Conservation (phyloP, 2,329 filamentous ascomycete species). For the Diplodia intermedia region DNA sequence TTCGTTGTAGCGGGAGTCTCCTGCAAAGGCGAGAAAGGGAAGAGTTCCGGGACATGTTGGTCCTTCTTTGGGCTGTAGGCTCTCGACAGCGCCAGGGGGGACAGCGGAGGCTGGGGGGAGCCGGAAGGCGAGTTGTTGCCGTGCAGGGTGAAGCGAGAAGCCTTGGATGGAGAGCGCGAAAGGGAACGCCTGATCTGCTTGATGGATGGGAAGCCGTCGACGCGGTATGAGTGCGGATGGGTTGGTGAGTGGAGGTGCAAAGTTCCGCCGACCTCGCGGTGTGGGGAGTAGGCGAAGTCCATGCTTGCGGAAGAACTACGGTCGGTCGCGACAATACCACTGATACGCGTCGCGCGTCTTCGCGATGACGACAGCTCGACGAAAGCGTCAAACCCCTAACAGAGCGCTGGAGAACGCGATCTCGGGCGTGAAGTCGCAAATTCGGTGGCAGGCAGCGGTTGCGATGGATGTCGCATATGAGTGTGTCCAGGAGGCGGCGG, state of each 20-base stretch:
- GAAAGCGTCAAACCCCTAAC: constrained; percentile 24
- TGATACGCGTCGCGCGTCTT: constrained; percentile 31
- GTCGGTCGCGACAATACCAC: constrained; percentile 25
- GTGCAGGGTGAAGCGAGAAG: constrained; percentile 70
- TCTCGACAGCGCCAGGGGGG: constrained; percentile 53
- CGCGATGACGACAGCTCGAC: constrained; percentile 24
- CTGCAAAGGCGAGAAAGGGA: constrained; percentile 65
- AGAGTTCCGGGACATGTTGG: constrained; percentile 56
- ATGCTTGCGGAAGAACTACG: constrained; percentile 41
- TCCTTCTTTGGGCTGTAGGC: constrained; percentile 58
- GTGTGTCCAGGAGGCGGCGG: constrained; percentile 29
- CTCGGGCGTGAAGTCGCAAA: constrained; percentile 28
- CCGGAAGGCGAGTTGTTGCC: constrained; percentile 48
- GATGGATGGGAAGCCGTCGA: constrained; percentile 82
- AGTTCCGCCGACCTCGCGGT: constrained; percentile 69
- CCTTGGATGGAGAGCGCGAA: constrained; percentile 91
- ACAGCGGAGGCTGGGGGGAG: constrained; percentile 52
- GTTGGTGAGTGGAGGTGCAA: constrained; percentile 88
- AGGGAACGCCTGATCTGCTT: constrained; percentile 85
- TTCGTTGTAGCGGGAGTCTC: constrained; percentile 66
- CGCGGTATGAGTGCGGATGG: constrained; percentile 71
- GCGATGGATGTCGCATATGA: constrained; percentile 29
- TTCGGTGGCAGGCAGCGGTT: constrained; percentile 9
- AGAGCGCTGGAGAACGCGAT: constrained; percentile 22
- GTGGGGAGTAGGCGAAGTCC: constrained; percentile 60